Conservation (phyloP, 2,329 filamentous ascomycete genomes). For the Trichophyton rubrum region DNA sequence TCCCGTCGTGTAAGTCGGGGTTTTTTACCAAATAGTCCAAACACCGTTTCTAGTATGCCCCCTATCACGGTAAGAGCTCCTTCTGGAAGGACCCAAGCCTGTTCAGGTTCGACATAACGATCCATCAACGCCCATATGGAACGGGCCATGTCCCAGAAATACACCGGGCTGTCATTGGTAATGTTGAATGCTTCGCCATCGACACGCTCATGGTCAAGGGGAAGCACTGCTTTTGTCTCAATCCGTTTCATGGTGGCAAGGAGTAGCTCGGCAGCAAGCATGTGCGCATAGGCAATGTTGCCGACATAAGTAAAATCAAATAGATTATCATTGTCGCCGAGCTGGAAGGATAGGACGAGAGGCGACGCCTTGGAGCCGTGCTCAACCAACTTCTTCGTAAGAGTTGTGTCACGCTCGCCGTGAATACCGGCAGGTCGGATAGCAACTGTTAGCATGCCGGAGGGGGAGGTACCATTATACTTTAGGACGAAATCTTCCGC, state of each 20-base stretch:
- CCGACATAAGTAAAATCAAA: slow-evolving; percentile 60
- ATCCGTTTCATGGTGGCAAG: slow-evolving; percentile 35
- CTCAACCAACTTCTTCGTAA: slow-evolving; percentile 60
- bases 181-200: slow-evolving; percentile 84
- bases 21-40: slow-evolving; percentile 33
- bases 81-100: slow-evolving; percentile 33
- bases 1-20: slow-evolving; percentile 34
- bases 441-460: slow-evolving; percentile 59
- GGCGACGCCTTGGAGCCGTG: slow-evolving; percentile 47
- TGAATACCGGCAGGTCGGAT: slow-evolving; percentile 83
- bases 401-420: slow-evolving; percentile 72
- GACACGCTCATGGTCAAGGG: slow-evolving; percentile 59
- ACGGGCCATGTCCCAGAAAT: slow-evolving; percentile 81
- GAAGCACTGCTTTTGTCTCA: slow-evolving; percentile 41
- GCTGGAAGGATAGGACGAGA: slow-evolving; percentile 61
- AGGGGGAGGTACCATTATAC: slow-evolving; percentile 51
- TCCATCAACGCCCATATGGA: slow-evolving; percentile 51
- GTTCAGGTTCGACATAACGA: slow-evolving; percentile 31
- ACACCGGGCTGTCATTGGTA: slow-evolving; percentile 76
- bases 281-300: slow-evolving; percentile 65
- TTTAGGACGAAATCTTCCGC: slow-evolving; percentile 71
- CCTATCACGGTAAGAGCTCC: slow-evolving; percentile 30
- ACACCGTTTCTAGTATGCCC: slow-evolving; percentile 30
- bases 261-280: slow-evolving; percentile 65
- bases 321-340: slow-evolving; percentile 61